These are phyloP conservation scores for Tylopilus sp. DNA, from an alignment of 768 basidiomycete species.

Conservation along the genomic window DNA sequence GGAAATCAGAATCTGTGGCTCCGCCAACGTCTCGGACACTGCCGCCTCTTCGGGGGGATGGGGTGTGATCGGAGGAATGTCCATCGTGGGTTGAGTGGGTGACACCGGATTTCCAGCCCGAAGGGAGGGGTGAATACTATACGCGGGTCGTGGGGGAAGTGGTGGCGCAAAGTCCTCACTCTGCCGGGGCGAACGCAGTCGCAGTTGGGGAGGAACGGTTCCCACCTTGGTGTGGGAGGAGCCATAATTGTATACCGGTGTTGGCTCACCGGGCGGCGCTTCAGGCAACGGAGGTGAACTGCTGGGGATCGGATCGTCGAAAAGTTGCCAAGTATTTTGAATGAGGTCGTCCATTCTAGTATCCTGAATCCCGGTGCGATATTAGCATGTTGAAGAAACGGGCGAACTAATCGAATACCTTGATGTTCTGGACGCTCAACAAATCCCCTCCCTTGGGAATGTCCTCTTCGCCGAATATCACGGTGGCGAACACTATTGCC, in stretches of 20 bases:
- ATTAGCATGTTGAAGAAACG: slow-evolving; percentile 33
- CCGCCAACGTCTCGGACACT: slow-evolving; percentile 5
- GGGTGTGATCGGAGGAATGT: slow-evolving; percentile 28
- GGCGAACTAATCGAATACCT: slow-evolving; percentile 45
- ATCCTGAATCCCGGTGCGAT: too few relatives aligned
- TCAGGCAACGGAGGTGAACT: slow-evolving; percentile 71
- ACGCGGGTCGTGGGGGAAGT: slow-evolving; percentile 62
- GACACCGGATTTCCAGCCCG: slow-evolving; percentile 47
- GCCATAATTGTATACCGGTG: slow-evolving; percentile 58
- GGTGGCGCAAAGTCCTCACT: slow-evolving; percentile 72
- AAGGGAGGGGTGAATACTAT: slow-evolving; percentile 77
- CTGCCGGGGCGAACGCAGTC: slow-evolving; percentile 19
- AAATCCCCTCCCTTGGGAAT: slow-evolving; percentile 76
- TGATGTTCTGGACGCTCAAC: slow-evolving; percentile 67
- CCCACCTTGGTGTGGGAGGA: slow-evolving; percentile 67
- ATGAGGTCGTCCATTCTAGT: slow-evolving; percentile 86
- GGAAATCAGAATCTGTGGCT: slow-evolving; percentile 13
- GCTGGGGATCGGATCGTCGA: slow-evolving; percentile 49
- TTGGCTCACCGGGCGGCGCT: slow-evolving; percentile 62
- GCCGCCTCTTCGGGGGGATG: slow-evolving; percentile 24
- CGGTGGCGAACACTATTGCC: slow-evolving; percentile 85
- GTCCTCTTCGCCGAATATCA: slow-evolving; percentile 91
- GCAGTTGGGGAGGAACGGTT: slow-evolving; percentile 41
- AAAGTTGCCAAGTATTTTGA: slow-evolving; percentile 60
- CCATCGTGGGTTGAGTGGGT: slow-evolving; percentile 41